phyloP scores from a whole-genome alignment of 1,284 basidiomycete genomes.

The Ganoderma sinense region DNA sequence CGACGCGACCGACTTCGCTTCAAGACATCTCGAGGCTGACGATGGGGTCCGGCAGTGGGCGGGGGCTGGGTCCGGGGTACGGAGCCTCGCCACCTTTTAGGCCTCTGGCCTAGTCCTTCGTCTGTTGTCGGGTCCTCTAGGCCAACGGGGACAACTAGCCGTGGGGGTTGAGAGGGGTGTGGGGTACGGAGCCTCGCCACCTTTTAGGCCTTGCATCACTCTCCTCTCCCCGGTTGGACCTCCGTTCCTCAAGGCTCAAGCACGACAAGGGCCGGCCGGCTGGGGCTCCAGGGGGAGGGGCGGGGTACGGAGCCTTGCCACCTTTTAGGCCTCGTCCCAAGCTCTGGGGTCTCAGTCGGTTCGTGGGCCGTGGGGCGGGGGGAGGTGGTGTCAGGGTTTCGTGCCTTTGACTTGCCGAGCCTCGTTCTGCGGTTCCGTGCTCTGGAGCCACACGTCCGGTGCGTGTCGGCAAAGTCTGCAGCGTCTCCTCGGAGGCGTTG shows the following conservation, averaged over 20 bases:
- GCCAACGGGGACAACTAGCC: slow-evolving; percentile 1
- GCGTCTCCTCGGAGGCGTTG: not conserved
- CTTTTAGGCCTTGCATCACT: not conserved
- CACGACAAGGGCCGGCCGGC: slow-evolving; percentile 2
- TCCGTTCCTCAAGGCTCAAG: not conserved
- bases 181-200: slow-evolving; percentile 4
- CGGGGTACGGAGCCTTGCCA: slow-evolving; percentile 2
- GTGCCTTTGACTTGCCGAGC: not conserved
- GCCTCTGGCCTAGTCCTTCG: not conserved
- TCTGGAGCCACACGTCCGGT: slow-evolving; percentile 4
- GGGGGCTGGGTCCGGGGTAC: not conserved
- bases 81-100: slow-evolving; percentile 5
- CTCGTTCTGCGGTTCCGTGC: not conserved
- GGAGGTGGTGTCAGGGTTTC: not conserved
- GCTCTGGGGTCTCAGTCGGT: not conserved
- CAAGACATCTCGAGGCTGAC: slow-evolving; percentile 1
- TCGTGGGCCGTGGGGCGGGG: not conserved
- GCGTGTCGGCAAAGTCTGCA: slow-evolving; percentile 5
- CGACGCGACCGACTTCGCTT: no score
- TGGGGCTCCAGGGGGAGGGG: not conserved
- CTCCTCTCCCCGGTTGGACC: not conserved
- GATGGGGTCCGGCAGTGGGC: not conserved
- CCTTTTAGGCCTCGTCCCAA: slow-evolving; percentile 2
- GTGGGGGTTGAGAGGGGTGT: not conserved
- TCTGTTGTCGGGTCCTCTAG: not conserved